Evolutionary conservation across 2,329 filamentous ascomycete species (phyloP), one percentile per base, ranked within the genome.

Genomic region (Alternaria panax): DNA sequence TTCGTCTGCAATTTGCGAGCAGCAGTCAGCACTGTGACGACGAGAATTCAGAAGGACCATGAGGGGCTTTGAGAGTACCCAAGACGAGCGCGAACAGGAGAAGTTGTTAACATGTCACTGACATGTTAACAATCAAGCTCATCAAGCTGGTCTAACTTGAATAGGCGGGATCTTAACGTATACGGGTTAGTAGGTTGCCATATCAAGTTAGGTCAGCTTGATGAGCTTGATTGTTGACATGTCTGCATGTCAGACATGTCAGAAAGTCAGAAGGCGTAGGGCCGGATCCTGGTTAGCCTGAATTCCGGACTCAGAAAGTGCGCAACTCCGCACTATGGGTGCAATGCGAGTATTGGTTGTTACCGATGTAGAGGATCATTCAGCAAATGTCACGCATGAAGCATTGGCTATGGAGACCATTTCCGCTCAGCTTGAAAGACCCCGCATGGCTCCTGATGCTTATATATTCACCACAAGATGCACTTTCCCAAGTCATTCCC

Each of bases 181-280:
- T n/a, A n/a, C n/a, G n/a, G n/a, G n/a, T n/a, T n/a, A n/a, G n/a
- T n/a, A n/a, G n/a, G n/a, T n/a, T n/a, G n/a, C n/a, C n/a, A n/a
- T n/a, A n/a, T n/a, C n/a, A n/a, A n/a, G n/a, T n/a, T n/a, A n/a
- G n/a, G n/a, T n/a, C n/a, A n/a, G n/a, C n/a, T n/a, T n/a, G n/a
- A n/a, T n/a, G n/a, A n/a, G n/a, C n/a, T n/a, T n/a, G n/a, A n/a
- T n/a, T n/a, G n/a, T n/a, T n/a, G n/a, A n/a, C n/a, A n/a, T n/a
- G n/a, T n/a, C n/a, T n/a, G 20, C 27, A 47, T 55, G 46, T 51
- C 46, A 45, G 28, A 43, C 14, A 56, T 43, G 46, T 56, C 54
- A 56, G 45, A 56, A 45, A 7, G 46, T 51, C 54, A 57, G 54
- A 57, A 51, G 12, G 20, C 34, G n/a, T 16, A 36, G 22, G 30